These are phyloP conservation scores for Rhizomucor pusillus DNA, from an alignment of 371 early-diverging fungal species.

Conservation along the genomic window DNA sequence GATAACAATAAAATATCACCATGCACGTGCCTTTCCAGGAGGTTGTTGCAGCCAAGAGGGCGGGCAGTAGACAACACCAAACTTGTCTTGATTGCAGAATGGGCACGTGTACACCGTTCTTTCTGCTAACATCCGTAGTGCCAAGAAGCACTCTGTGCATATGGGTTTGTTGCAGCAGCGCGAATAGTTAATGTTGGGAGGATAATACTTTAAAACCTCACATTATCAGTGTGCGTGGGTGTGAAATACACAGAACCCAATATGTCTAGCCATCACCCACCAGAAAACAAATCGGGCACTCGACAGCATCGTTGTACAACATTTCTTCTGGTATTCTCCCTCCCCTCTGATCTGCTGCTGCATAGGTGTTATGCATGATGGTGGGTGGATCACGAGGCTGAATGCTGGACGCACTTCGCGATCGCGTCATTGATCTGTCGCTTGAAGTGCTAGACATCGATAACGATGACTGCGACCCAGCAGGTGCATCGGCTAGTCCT, in stretches of 20 bases:
- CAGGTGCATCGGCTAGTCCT: constrained; percentile 38
- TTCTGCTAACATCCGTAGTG: neutral
- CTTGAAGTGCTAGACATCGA: constrained; percentile 12
- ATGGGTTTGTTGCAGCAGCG: constrained; percentile 94
- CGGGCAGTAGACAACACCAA: constrained; percentile 76
- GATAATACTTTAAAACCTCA: constrained; percentile 93
- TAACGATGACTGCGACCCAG: constrained; percentile 22
- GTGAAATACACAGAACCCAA: neutral
- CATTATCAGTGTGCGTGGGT: neutral
- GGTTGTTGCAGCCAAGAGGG: constrained; percentile 41
- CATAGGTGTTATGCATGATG: neutral
- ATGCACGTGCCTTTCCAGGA: neutral
- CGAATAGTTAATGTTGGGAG: constrained; percentile 89
- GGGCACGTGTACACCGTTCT: constrained; percentile 73
- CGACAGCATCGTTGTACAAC: constrained; percentile 62
- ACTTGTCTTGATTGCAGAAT: constrained; percentile 83
- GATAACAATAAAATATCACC: neutral
- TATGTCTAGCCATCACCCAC: neutral
- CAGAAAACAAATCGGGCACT: constrained; percentile 83
- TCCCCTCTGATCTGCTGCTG: neutral
- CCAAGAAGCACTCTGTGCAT: constrained; percentile 87
- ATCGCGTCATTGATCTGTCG: constrained; percentile 9
- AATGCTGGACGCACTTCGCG: constrained; percentile 32
- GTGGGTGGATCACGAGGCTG: neutral
- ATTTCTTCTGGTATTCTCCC: constrained; percentile 21